phyloP scores from a whole-genome alignment of 2,329 filamentous ascomycete genomes.

The Hortaea werneckii region DNA sequence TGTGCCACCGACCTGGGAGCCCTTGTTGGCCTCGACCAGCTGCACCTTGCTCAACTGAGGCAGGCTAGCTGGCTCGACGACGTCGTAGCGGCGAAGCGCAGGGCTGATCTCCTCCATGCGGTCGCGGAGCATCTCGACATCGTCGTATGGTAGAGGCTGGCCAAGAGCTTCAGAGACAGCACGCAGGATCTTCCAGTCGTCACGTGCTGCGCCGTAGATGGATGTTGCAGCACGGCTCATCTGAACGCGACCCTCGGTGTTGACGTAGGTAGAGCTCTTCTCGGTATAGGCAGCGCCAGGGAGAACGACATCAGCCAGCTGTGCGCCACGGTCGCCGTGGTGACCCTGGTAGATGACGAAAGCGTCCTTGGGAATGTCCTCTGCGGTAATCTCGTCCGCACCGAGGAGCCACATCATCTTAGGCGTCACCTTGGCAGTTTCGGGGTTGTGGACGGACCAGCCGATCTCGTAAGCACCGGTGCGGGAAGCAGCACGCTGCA shows the following conservation, averaged over 20 bases:
- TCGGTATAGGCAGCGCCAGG: conserved; percentile 95
- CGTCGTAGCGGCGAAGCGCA: conserved; percentile 77
- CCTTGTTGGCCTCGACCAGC: conserved; percentile 93
- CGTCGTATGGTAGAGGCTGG: conserved; percentile 80
- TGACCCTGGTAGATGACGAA: conserved; percentile 98
- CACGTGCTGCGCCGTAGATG: conserved; percentile 77
- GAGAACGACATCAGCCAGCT: conserved; percentile 86
- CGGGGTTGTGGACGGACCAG: conserved; percentile 74
- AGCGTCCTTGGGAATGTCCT: conserved; percentile 86
- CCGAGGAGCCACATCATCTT: conserved; percentile 97
- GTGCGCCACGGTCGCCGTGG: conserved; percentile 87
- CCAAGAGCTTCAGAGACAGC: conserved; percentile 87
- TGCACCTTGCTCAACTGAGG: conserved; percentile 79
- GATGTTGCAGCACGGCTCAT: conserved; percentile 84
- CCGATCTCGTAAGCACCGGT: conserved; percentile 92
- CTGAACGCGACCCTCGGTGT: conserved; percentile 94
- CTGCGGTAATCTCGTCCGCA: conserved; percentile 77
- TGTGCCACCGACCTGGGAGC: conserved; percentile 57
- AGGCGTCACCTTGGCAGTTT: conserved; percentile 72
- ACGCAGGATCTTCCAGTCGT: conserved; percentile 98
- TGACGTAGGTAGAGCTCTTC: conserved; percentile 91
- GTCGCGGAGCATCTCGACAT: conserved; percentile 78
- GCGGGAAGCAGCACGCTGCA: conserved; percentile 86
- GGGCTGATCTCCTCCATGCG: conserved; percentile 94
- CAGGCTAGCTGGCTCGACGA: conserved; percentile 68